Base-by-base conservation (phyloP, 1,284 basidiomycete genomes). In the Cryptococcus hybrid region DNA sequence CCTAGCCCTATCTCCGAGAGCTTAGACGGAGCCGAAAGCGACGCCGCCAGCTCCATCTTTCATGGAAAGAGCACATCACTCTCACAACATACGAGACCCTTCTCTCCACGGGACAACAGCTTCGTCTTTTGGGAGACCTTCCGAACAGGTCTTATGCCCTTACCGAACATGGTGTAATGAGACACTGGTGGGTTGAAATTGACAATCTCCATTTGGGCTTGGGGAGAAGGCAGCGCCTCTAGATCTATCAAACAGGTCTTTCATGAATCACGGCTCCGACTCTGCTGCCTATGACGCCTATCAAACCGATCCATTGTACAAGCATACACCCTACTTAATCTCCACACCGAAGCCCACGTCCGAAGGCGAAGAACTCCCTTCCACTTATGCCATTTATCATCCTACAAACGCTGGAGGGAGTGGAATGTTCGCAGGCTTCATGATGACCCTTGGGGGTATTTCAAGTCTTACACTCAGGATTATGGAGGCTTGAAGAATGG, bases 291-390 rank as follows among this genome's bases (percentile, higher is more conserved):
- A 80, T 66, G 78, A 79, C 58, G 69, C 78, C 0, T 79, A 73
- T 58, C 63, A 69, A 39, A 67, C 74, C 13, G 79, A 80, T 57
- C 79, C 79, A 51, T 69, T 79, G 49, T 80, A 80, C 73, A 80
- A 80, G 65, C 78, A 80, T 58, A 78, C 78, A 0, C 79, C 79
- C 0, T 80, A 76, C 66, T 67, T 80, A 44, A 70, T 80, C 57
- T 74, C 72, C 15, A 49, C 69, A 0, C 71, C 72, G 3, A 59
- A 58, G 36, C 64, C 65, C 3, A 55, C 37, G 35, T 54, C 62
- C 11, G 53, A 63, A 13, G 67, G 53, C 5, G 64, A 68, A 24
- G 57, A 66, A 47, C 58, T 63, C 0, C 56, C 60, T 5, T 75
- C 73, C 7, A 73, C 73, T 0, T 76, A 76, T 52, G 78, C 77